Base-by-base conservation (phyloP, 2,329 filamentous ascomycete species). In the Trichoderma oligosporum region DNA sequence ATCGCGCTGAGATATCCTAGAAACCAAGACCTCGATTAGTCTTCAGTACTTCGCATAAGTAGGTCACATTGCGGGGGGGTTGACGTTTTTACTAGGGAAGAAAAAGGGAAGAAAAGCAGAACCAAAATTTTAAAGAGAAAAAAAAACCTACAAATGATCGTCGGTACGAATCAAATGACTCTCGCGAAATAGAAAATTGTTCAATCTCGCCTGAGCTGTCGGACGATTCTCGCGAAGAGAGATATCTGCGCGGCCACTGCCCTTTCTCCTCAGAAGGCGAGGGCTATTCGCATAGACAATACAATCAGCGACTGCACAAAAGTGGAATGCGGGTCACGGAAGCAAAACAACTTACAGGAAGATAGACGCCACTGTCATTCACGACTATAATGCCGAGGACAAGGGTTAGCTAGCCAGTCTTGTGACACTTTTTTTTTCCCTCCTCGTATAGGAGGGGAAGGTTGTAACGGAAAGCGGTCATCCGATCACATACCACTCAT, bases 91-190 rank as follows among this genome's bases (percentile, higher is more conserved):
- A n/a, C 39, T 36, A 20, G n/a, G n/a, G n/a, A n/a, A 25, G 20
- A 36, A 14, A n/a, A 27, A 6, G 20, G n/a, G n/a, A n/a, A n/a
- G n/a, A n/a, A 20, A 44, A 18, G 31, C 7, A 33, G 24, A 8
- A 22, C 20, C n/a, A n/a, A n/a, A n/a, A n/a, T n/a, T n/a, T n/a
- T n/a, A n/a, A 27, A 29, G 16, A 5, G 4, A 31, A 14, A 33
- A 16, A 22, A 20, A 16, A 12, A 79, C 87, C 65, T 82, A 96
- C 93, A 77, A 97, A 97, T 62, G 92, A 97, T 67, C 94, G 85
- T 62, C 94, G 82, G 74, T 97, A 97, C 3, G 92, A 96, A 71
- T 97, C 94, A 68, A 97, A 97, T 2, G 92, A 97, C 75, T 97
- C 94, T 67, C 93, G 84, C 35, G 92, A 96, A 70, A 97, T 97